Conservation (phyloP, 1,284 basidiomycete genomes). For the Ceratorhiza oryzae-sativae region DNA sequence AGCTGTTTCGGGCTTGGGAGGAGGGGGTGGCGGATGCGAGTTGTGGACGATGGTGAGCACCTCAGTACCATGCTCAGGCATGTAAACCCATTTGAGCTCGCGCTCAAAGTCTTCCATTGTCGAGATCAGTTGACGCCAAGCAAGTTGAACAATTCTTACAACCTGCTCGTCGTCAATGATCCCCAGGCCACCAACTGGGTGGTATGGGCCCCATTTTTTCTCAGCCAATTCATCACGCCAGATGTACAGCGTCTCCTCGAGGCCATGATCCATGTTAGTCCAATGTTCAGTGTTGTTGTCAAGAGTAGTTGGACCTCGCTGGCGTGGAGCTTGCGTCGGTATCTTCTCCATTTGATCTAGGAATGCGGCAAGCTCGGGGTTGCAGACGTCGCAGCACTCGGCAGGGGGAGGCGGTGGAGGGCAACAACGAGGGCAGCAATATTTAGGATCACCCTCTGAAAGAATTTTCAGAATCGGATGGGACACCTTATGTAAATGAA, state of each 20-base stretch:
- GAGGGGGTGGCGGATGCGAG: neutral
- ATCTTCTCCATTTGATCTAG: too few species aligned
- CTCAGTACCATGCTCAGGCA: neutral
- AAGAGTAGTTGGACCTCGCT: neutral
- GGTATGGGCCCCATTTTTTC: neutral
- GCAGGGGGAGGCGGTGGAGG: neutral
- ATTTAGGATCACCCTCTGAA: neutral
- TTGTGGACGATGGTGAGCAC: neutral
- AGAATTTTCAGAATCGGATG: neutral
- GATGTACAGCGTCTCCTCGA: neutral
- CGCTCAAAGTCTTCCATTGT: neutral
- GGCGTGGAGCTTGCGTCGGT: neutral
- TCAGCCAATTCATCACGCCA: neutral
- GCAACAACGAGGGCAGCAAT: conserved; percentile 9
- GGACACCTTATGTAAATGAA: neutral
- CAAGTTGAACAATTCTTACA: neutral
- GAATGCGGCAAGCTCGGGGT: neutral
- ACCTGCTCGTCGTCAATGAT: conserved; percentile 4
- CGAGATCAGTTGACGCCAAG: neutral
- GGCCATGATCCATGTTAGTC: neutral
- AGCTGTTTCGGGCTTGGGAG: too few species aligned
- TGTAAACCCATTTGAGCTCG: neutral
- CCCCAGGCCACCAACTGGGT: neutral
- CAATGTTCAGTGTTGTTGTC: neutral
- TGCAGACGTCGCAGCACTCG: conserved; percentile 18